Base-by-base conservation (phyloP, 108 stramenopile genomes). In the Poteriospumella lacustris region DNA sequence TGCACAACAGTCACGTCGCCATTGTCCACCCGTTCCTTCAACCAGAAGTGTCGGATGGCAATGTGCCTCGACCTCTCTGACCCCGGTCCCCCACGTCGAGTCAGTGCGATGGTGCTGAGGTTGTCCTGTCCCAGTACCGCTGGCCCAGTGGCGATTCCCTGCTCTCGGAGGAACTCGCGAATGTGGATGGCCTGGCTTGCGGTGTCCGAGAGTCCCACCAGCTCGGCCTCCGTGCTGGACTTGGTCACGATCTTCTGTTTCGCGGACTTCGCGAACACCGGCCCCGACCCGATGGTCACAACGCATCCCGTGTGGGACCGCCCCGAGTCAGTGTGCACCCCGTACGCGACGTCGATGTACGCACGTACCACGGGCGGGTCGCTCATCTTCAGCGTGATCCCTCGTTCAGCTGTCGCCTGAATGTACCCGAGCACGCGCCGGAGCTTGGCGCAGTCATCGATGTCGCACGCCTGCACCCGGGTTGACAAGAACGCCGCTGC, bases 171-270 rank as follows among this genome's bases (percentile, higher is more conserved):
- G 41, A 73, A 73, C 38, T 73, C 42, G 9, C 47, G 38, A 3
- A 38, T 73, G 31, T 42, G 31, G 26, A 73, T 42, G 26, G 42
- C 41, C 12, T 15, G 15, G 5, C 3, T 12, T 26, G 36, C 26
- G 33, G 26, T 42, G 36, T 73, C 70, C 38, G 40, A 42, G 3
- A 73, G 9, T 26, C 70, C 70, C 5, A 73, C 42, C 5, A 73
- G 24, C 42, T 73, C 70, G 31, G 70, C 43, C 24, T 73, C 70
- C 9, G 70, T 73, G 33, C 9, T 12, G 36, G 9, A 12, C 42
- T 73, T 73, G 9, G 70, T 5, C 12, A 42, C 41, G 5, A 73
- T 5, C 28, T 24, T 44, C 70, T 73, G 70, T 24, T 73, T 73
- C 5, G 70, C 9, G 42, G 40, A 42, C 33, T 24, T 73, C 26